Conservation (phyloP, 345 rosid genomes). For the Lepidium aucheri region DNA sequence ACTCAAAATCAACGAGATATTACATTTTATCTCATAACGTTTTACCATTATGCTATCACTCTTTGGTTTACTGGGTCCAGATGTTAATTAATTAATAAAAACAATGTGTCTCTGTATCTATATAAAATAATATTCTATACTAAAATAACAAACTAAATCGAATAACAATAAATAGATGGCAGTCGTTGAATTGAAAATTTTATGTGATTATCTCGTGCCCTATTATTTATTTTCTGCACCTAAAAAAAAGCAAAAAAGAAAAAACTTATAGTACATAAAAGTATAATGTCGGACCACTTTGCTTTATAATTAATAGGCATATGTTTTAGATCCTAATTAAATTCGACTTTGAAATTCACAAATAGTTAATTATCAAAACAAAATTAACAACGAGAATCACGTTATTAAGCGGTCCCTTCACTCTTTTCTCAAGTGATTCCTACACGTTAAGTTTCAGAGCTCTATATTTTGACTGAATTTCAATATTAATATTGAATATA, state of each 20-base stretch:
- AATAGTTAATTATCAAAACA: background rate
- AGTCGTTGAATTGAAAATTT: background rate
- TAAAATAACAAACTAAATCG: background rate
- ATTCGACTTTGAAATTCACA: background rate
- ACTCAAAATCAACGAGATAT: too few species aligned
- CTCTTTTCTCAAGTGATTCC: background rate
- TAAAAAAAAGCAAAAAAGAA: background rate
- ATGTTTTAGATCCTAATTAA: background rate
- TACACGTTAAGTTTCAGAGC: too few species aligned
- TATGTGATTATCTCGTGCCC: too few species aligned
- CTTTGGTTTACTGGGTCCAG: slow-evolving; percentile 18
- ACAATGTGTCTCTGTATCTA: background rate
- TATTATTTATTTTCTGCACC: too few species aligned
- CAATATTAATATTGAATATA: background rate
- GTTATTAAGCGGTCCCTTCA: background rate
- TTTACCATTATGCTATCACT: too few species aligned
- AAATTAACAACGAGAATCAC: slow-evolving; percentile 6
- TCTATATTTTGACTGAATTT: too few species aligned
- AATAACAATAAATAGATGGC: background rate
- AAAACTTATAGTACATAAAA: background rate
- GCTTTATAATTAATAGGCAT: background rate
- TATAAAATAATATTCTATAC: background rate
- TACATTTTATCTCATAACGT: too few species aligned
- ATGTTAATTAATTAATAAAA: slow-evolving; percentile 1
- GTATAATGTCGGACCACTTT: background rate